Percentiles rank a stretch among this genome's conserved stretches.
phyloP scores from a whole-genome alignment of 2,329 filamentous ascomycete species.

The Ceratocystis colombiana region DNA sequence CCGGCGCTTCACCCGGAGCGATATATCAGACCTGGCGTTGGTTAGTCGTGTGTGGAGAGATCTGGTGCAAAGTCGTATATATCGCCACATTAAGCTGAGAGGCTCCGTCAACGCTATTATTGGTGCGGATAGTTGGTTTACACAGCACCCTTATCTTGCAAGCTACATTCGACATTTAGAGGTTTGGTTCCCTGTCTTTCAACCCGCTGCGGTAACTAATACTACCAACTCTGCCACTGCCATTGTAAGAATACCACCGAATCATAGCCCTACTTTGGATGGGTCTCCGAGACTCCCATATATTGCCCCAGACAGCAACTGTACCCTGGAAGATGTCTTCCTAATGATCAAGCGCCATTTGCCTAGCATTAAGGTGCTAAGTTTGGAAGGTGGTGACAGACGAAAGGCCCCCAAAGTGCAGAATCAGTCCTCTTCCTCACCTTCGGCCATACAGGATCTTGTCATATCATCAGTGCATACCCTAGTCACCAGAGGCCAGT shows the following conservation, averaged over 20 bases:
- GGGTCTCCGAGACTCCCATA: slow-evolving; percentile 44
- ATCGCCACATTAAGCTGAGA: slow-evolving; percentile 66
- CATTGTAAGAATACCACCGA: background rate
- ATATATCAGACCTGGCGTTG: slow-evolving; percentile 55
- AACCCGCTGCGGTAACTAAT: slow-evolving; percentile 32
- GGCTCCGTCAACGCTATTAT: slow-evolving; percentile 54
- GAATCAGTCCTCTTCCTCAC: slow-evolving; percentile 25
- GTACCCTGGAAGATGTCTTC: slow-evolving; percentile 60
- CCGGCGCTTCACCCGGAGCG: slow-evolving; percentile 55
- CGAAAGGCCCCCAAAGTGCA: slow-evolving; percentile 61
- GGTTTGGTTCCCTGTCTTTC: slow-evolving; percentile 68
- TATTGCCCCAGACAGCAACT: slow-evolving; percentile 43
- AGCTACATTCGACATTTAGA: slow-evolving; percentile 61
- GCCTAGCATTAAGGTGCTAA: slow-evolving; percentile 54
- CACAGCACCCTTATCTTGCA: slow-evolving; percentile 47
- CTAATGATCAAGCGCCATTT: slow-evolving; percentile 50
- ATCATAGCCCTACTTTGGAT: background rate
- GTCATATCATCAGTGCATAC: slow-evolving; percentile 49
- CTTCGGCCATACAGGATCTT: slow-evolving; percentile 18
- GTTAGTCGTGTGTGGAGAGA: slow-evolving; percentile 54
- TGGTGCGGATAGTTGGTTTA: slow-evolving; percentile 52
- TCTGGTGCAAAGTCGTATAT: slow-evolving; percentile 61
- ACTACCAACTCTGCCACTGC: background rate
- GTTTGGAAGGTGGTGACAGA: slow-evolving; percentile 65
- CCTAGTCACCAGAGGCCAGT: slow-evolving; percentile 63